These are phyloP conservation scores for Ceratocystiopsis minuta DNA, from an alignment of 2,329 filamentous ascomycete genomes.

Conservation along the genomic window DNA sequence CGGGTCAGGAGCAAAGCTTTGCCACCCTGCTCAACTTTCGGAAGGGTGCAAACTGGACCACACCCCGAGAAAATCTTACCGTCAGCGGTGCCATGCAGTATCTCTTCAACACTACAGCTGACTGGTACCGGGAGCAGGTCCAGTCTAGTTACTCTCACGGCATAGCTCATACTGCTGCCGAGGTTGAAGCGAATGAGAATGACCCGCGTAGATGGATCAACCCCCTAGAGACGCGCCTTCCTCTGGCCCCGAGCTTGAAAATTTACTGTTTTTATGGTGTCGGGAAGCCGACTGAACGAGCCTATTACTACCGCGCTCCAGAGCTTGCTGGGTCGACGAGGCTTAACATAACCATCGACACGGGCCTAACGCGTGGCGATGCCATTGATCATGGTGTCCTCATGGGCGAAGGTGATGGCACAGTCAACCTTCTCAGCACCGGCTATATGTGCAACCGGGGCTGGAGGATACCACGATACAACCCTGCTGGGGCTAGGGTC, in stretches of 20 bases:
- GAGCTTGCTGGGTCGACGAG: slow-evolving; percentile 47
- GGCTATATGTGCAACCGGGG: slow-evolving; percentile 97
- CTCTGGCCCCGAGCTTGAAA: slow-evolving; percentile 73
- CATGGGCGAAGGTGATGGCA: slow-evolving; percentile 90
- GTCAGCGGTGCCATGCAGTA: slow-evolving; percentile 61
- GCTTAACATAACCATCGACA: slow-evolving; percentile 60
- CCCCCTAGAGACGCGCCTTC: slow-evolving; percentile 73
- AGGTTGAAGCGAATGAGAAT: slow-evolving; percentile 70
- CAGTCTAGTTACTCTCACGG: slow-evolving; percentile 69
- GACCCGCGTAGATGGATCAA: slow-evolving; percentile 81
- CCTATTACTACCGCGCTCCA: slow-evolving; percentile 68
- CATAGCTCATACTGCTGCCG: slow-evolving; percentile 57
- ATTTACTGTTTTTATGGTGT: slow-evolving; percentile 96
- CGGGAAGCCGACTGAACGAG: slow-evolving; percentile 81
- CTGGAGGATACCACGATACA: slow-evolving; percentile 87
- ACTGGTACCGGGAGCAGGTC: slow-evolving; percentile 69
- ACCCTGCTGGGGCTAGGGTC: slow-evolving; percentile 65
- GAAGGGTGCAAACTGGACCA: slow-evolving; percentile 41
- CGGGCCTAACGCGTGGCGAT: slow-evolving; percentile 36
- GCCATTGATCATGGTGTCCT: slow-evolving; percentile 71
- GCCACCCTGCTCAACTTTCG: slow-evolving; percentile 79
- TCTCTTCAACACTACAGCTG: slow-evolving; percentile 58
- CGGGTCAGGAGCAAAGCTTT: slow-evolving; percentile 53
- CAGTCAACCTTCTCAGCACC: slow-evolving; percentile 75
- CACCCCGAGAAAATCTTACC: slow-evolving; percentile 59